phyloP scores from a whole-genome alignment of 2,329 filamentous ascomycete species.

The Arthrobotrys sinensis region DNA sequence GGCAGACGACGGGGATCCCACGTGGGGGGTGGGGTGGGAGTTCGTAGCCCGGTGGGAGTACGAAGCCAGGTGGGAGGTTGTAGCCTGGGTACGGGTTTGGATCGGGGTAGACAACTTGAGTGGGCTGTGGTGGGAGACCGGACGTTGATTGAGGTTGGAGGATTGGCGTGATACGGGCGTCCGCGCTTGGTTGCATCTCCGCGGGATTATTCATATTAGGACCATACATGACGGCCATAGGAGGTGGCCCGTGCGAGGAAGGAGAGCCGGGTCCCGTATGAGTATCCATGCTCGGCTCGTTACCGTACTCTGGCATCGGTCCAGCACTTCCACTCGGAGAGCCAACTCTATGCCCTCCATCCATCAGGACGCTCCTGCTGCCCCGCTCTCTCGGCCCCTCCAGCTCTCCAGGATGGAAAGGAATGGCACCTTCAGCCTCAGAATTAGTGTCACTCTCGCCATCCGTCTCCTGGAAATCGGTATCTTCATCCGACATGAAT shows the following conservation, averaged over 20 bases:
- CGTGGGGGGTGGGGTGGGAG: slow-evolving; percentile 40
- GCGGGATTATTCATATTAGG: not conserved
- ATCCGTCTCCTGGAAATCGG: slow-evolving; percentile 65
- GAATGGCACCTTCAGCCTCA: slow-evolving; percentile 63
- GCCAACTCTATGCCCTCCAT: not conserved
- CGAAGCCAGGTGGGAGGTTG: no score
- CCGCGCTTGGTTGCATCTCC: slow-evolving; percentile 7
- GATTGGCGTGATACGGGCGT: slow-evolving; percentile 32
- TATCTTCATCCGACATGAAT: slow-evolving; percentile 63
- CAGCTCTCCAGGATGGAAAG: slow-evolving; percentile 62
- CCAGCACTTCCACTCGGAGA: slow-evolving; percentile 4
- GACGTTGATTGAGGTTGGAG: not conserved
- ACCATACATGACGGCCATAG: slow-evolving; percentile 60
- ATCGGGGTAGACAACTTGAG: not conserved
- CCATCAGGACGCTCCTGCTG: slow-evolving; percentile 13
- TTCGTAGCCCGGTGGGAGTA: not conserved
- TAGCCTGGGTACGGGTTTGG: no score
- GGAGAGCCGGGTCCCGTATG: slow-evolving; percentile 65
- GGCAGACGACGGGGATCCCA: slow-evolving; percentile 68
- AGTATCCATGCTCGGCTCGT: slow-evolving; percentile 58
- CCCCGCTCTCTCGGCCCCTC: slow-evolving; percentile 8
- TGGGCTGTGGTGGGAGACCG: not conserved
- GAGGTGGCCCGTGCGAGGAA: slow-evolving; percentile 60
- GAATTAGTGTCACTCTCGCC: slow-evolving; percentile 62
- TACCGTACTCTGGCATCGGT: slow-evolving; percentile 16